These are phyloP conservation scores for Borovskyia barvae DNA, from an alignment of 208 protist species.

Conservation along the genomic window DNA sequence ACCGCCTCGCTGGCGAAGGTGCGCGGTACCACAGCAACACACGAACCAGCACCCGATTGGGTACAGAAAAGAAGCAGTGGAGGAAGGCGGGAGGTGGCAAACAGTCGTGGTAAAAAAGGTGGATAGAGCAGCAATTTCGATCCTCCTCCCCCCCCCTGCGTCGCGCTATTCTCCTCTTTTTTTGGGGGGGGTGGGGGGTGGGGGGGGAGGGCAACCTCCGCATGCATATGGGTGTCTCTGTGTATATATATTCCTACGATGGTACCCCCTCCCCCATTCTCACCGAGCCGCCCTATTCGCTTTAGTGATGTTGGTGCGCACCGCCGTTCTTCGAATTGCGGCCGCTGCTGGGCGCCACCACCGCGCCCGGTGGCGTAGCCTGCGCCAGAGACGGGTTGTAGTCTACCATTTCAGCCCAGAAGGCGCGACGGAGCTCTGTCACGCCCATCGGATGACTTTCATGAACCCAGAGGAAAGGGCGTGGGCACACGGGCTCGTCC, in stretches of 20 bases:
- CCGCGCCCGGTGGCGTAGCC: neutral
- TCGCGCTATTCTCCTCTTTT: no score
- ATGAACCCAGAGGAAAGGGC: slow-evolving; percentile 73
- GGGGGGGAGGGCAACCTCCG: no score
- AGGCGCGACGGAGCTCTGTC: slow-evolving; percentile 66
- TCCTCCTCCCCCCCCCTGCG: no score
- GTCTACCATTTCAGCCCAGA: slow-evolving; percentile 86
- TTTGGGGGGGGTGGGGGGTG: no score
- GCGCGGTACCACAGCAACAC: no score
- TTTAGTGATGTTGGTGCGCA: slow-evolving; percentile 9
- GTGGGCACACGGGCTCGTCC: slow-evolving; percentile 73
- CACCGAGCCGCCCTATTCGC: neutral
- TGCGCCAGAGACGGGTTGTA: slow-evolving; percentile 67
- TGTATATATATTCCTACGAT: neutral
- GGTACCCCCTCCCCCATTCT: slow-evolving; percentile 4
- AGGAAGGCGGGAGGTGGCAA: no score
- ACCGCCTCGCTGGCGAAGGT: no score
- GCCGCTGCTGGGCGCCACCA: neutral
- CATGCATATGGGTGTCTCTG: no score
- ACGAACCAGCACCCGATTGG: no score
- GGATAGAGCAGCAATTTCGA: no score
- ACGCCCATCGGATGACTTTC: slow-evolving; percentile 68
- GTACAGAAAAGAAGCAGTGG: no score
- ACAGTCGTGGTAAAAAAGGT: no score
- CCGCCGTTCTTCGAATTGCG: slow-evolving; percentile 9